Conservation (phyloP, 2,329 filamentous ascomycete genomes). For the Waltergamsia citrina region DNA sequence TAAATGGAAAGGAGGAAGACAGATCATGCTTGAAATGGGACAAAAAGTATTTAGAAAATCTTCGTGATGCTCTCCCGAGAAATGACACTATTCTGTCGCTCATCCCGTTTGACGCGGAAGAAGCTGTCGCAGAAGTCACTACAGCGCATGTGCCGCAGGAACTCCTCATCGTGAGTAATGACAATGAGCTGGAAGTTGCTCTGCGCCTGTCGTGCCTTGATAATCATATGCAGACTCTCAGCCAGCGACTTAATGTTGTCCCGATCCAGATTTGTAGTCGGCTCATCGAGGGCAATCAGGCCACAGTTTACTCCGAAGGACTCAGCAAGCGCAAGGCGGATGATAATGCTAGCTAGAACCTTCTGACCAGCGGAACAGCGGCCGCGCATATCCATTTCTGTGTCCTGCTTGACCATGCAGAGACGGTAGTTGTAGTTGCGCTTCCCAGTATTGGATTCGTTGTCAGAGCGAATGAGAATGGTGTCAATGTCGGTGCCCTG, state of each 20-base stretch:
- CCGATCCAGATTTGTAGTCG: slow-evolving; percentile 89
- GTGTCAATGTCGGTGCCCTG: slow-evolving; percentile 96
- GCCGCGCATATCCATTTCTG: slow-evolving; percentile 98
- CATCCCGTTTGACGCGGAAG: slow-evolving; percentile 75
- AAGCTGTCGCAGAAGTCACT: slow-evolving; percentile 89
- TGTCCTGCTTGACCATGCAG: slow-evolving; percentile 94
- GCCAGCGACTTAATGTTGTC: slow-evolving; percentile 93
- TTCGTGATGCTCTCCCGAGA: slow-evolving; percentile 54
- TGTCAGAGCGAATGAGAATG: slow-evolving; percentile 88
- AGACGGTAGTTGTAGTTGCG: slow-evolving; percentile 95
- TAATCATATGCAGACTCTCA: slow-evolving; percentile 76
- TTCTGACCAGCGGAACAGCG: slow-evolving; percentile 95
- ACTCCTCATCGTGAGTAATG: slow-evolving; percentile 98
- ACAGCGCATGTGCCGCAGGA: slow-evolving; percentile 86
- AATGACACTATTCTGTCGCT: slow-evolving; percentile 81
- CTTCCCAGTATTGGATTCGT: slow-evolving; percentile 63
- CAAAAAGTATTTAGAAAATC: slow-evolving; percentile 29
- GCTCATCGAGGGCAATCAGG: slow-evolving; percentile 92
- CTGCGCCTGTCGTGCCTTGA: slow-evolving; percentile 72
- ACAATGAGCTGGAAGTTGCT: slow-evolving; percentile 96
- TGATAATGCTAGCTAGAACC: slow-evolving; percentile 93
- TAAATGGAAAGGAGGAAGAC: too few relatives aligned
- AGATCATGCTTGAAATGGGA: too few relatives aligned
- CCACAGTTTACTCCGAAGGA: slow-evolving; percentile 96
- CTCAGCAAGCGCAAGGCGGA: slow-evolving; percentile 89